Conservation (phyloP, 2,329 filamentous ascomycete species). For the Aureobasidium lini region DNA sequence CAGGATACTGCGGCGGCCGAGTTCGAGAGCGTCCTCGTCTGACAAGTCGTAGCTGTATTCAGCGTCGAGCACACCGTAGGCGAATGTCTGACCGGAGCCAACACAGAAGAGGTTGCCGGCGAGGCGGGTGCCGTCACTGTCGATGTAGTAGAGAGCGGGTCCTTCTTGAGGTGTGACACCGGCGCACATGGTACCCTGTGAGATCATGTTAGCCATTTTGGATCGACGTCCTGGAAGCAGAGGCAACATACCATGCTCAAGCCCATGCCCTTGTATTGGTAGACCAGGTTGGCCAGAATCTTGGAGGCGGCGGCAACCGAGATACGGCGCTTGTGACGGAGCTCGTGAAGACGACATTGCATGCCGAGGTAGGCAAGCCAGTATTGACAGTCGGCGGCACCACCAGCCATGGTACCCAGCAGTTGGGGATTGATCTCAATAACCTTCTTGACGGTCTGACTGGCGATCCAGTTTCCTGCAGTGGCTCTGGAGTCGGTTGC, state of each 20-base stretch:
- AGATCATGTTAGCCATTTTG: constrained; percentile 1
- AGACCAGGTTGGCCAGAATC: constrained; percentile 96
- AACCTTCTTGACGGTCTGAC: constrained; percentile 99
- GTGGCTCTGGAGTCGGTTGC: constrained; percentile 96
- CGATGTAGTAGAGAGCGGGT: constrained; percentile 97
- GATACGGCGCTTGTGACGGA: constrained; percentile 97
- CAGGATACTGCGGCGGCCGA: constrained; percentile 86
- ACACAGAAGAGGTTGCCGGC: constrained; percentile 97
- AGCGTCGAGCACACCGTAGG: constrained; percentile 94
- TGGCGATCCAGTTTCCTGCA: constrained; percentile 98
- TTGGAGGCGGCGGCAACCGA: constrained; percentile 95
- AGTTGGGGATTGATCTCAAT: constrained; percentile 96
- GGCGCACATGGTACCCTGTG: constrained; percentile 86
- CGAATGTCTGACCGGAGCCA: constrained; percentile 95
- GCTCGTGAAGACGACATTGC: constrained; percentile 98
- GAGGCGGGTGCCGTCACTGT: constrained; percentile 89
- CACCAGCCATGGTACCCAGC: constrained; percentile 95
- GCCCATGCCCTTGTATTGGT: constrained; percentile 98
- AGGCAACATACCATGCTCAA: constrained; percentile 64
- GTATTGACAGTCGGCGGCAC: constrained; percentile 98
- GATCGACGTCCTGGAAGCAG: background rate
- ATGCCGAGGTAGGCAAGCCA: constrained; percentile 98
- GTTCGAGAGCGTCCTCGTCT: constrained; percentile 80
- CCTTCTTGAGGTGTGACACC: constrained; percentile 94
- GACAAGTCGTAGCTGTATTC: constrained; percentile 87